Conservation (phyloP, 805 yeast species). For the Yarrowia sp. region DNA sequence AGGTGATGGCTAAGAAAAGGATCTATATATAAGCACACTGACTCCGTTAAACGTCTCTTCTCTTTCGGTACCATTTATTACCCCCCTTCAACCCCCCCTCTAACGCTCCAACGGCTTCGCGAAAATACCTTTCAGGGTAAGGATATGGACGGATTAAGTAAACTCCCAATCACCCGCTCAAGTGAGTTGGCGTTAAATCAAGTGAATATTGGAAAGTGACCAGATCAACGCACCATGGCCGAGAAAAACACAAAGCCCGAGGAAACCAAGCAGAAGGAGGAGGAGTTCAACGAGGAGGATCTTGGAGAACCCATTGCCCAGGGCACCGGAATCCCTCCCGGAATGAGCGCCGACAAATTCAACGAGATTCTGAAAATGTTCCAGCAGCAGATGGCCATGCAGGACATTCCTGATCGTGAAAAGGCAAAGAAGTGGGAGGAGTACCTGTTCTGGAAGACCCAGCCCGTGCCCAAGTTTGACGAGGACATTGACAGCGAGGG, state of each 20-base stretch:
- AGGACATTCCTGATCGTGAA: slow-evolving; percentile 27
- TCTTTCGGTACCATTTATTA: too few relatives aligned
- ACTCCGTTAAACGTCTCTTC: too few relatives aligned
- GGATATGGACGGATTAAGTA: background rate
- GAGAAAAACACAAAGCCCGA: slow-evolving; percentile 16
- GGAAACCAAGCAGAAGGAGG: slow-evolving; percentile 7
- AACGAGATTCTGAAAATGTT: slow-evolving; percentile 31
- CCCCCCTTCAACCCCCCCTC: too few relatives aligned
- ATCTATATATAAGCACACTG: too few relatives aligned
- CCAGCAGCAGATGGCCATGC: slow-evolving; percentile 27
- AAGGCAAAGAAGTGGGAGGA: slow-evolving; percentile 63
- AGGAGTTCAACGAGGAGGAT: slow-evolving; percentile 20
- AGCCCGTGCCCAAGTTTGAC: slow-evolving; percentile 82
- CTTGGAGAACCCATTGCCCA: slow-evolving; percentile 25
- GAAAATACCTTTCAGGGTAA: background rate
- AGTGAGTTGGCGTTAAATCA: background rate
- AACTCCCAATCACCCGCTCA: background rate
- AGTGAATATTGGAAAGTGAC: background rate
- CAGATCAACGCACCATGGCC: background rate
- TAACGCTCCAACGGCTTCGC: background rate
- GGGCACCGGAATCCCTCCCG: slow-evolving; percentile 31
- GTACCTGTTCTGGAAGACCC: slow-evolving; percentile 96
- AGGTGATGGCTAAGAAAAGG: too few relatives aligned
- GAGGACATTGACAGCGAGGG: slow-evolving; percentile 69
- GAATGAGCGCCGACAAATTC: slow-evolving; percentile 33